Evolutionary conservation across 2,329 filamentous ascomycete genomes (phyloP), one percentile per base, ranked within the genome.

Genomic region (Stachybotrys elegans): DNA sequence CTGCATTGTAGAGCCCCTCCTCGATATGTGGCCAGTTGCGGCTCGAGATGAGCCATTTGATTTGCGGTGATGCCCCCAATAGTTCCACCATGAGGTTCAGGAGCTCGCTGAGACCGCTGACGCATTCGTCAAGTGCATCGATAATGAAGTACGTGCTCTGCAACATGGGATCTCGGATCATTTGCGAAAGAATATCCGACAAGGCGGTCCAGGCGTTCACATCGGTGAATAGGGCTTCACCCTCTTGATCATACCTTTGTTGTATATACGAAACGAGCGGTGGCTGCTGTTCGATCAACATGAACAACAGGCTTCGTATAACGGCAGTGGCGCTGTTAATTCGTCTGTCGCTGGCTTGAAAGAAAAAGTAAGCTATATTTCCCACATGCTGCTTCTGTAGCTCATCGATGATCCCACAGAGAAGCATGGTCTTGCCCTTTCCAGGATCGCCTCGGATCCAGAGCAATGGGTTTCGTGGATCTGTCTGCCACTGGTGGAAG

Each of bases 111-210:
- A 53, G 46, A 16, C 52, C 60, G 4, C 25, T 35, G n/a, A 39
- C 44, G 44, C 68, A 73, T 50, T 76, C 70, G 44, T 77, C 70
- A 1, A 76, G 64, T 1, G 69, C 71, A 52, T 76, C 70, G 34
- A 77, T 53, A 9, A 74, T 35, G 32, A 14, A 7, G 32, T 35
- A 35, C 9, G 17, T 17, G 7, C 7, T 35, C 12, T 35, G 7
- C 16, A 19, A 17, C 8, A 9, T 17, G 9, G 17, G 32, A 19
- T 13, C 32, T 11, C 16, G 9, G 7, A 35, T 9, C 9, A 35
- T 35, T 9, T 17, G 9, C 7, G 8, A 9, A 16, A 35, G 16
- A 8, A 35, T 35, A 9, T 35, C 32, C 16, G 32, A 35, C 12
- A 35, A 19, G 32, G 32, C 32, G 8, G 16, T 17, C 32, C 32